Conservation (phyloP, 192 early-diverging fungal genomes). For the Neocallimastix lanati region DNA sequence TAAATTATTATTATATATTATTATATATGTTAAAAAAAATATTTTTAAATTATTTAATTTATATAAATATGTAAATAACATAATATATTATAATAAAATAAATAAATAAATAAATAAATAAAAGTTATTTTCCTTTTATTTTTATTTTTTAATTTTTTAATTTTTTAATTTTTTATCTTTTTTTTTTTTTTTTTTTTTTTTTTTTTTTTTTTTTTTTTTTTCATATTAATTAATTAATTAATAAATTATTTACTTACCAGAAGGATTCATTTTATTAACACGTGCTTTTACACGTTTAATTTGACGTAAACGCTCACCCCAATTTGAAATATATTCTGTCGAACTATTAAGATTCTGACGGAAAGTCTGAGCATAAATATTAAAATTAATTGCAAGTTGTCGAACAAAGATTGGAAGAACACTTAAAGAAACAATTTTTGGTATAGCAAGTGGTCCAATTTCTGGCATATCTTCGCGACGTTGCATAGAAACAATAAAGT, state of each 20-base stretch:
- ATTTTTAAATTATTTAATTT: too few species aligned
- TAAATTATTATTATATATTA: too few species aligned
- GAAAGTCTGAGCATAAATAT: constrained; percentile 77
- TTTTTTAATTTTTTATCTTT: too few species aligned
- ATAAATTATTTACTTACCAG: not conserved
- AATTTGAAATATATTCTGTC: constrained; percentile 66
- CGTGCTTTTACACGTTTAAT: constrained; percentile 66
- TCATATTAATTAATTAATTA: too few species aligned
- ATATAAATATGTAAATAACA: too few species aligned
- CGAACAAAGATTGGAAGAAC: constrained; percentile 65
- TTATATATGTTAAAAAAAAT: too few species aligned
- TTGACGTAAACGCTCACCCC: constrained; percentile 70
- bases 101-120: too few species aligned
- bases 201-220: too few species aligned
- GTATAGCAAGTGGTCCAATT: constrained; percentile 55
- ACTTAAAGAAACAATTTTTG: constrained; percentile 63
- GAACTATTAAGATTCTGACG: constrained; percentile 26
- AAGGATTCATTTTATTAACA: not conserved
- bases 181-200: too few species aligned
- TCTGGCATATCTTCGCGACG: constrained; percentile 61
- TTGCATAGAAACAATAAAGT: constrained; percentile 47
- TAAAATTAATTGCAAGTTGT: constrained; percentile 67
- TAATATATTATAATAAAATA: too few species aligned
- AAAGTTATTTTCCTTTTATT: too few species aligned
- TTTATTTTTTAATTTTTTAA: too few species aligned